A percentile compares a stretch with the other conserved stretches of the same genome.
phyloP scores from a whole-genome alignment of 768 basidiomycete genomes.

The Termitomyces sp. region DNA sequence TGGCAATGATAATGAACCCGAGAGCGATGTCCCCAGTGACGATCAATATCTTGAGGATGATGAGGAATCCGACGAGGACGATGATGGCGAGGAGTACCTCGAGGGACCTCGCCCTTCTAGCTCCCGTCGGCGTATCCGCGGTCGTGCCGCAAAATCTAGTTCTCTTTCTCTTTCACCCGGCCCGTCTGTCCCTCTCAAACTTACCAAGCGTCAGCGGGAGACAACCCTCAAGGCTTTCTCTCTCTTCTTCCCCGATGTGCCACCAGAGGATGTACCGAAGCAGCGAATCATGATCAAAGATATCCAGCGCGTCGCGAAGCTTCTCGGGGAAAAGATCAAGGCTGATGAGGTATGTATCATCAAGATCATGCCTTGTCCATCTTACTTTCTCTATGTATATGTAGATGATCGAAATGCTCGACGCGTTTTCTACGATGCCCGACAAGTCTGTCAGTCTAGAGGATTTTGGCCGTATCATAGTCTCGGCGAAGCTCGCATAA shows the following conservation, averaged over 20 bases:
- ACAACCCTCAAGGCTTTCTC: constrained; percentile 59
- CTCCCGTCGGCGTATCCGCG: constrained; percentile 18
- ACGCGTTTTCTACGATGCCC: constrained; percentile 64
- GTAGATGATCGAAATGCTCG: constrained; percentile 78
- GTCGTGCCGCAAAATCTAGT: constrained; percentile 5
- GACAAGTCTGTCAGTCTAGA: constrained; percentile 66
- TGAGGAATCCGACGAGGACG: constrained; percentile 10
- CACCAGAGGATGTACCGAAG: constrained; percentile 40
- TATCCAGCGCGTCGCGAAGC: constrained; percentile 52
- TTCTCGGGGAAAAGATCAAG: constrained; percentile 70
- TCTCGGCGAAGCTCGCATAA: constrained; percentile 47
- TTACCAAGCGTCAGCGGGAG: constrained; percentile 52
- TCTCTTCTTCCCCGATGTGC: constrained; percentile 67
- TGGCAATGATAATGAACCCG: constrained; percentile 16
- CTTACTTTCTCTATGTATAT: neutral
- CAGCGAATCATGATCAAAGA: constrained; percentile 68
- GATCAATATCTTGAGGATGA: constrained; percentile 18
- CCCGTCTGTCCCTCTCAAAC: constrained; percentile 16
- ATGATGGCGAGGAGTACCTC: constrained; percentile 31
- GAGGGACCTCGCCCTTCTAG: constrained; percentile 19
- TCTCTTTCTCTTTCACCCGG: constrained; percentile 9
- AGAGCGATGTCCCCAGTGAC: constrained; percentile 13
- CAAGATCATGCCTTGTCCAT: neutral
- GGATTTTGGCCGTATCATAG: constrained; percentile 79
- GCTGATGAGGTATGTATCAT: constrained; percentile 60